Evolutionary conservation across 2,329 filamentous ascomycete species (phyloP), one percentile per base, ranked within the genome.

Genomic region (Arthrobotrys sphaeroides): DNA sequence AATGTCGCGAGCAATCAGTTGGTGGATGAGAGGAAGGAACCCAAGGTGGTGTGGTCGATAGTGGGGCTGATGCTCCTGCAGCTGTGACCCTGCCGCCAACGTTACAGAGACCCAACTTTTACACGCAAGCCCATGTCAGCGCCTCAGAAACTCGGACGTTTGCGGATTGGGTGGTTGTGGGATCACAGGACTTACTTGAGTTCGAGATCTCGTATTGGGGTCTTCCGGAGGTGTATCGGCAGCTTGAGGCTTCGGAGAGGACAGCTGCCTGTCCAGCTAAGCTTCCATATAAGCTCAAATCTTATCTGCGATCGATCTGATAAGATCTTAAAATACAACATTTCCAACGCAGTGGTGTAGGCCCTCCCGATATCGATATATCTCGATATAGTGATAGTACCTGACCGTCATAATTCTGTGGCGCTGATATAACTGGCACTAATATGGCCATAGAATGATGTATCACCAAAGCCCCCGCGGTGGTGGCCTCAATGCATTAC

Each of bases 11-110:
- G 26, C 6, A 49, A 55, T n/a, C 36, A 24, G 16, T 26, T 20
- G 47, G 24, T 72, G 66, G 66, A 28, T 45, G 47, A 49, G 57
- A 47, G 28, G 18, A 38, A 47, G 59, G 24, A 42, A 26, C 38
- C 40, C 16, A 26, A 31, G 49, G 67, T 72, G 59, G 67, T 72
- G 67, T 65, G 67, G 67, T 65, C 47, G 47, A 55, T 72, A 43
- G 67, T 72, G 67, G 67, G 67, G 67, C 67, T 72, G 67, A 70
- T 70, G 55, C 55, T 69, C 42, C 53, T 70, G 65, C 20, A 67
- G 62, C 62, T 59, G 38, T 59, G 33, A 66, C 61, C 36, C 40
- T 55, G 36, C 62, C 62, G 49, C 64, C 64, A 68, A 68, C 64
- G 64, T 68, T 68, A 57, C 64, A 68, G 53, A 38, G 43, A 51